phyloP scores from a whole-genome alignment of 2,329 filamentous ascomycete genomes.

The Neopestalotiopsis rosae region DNA sequence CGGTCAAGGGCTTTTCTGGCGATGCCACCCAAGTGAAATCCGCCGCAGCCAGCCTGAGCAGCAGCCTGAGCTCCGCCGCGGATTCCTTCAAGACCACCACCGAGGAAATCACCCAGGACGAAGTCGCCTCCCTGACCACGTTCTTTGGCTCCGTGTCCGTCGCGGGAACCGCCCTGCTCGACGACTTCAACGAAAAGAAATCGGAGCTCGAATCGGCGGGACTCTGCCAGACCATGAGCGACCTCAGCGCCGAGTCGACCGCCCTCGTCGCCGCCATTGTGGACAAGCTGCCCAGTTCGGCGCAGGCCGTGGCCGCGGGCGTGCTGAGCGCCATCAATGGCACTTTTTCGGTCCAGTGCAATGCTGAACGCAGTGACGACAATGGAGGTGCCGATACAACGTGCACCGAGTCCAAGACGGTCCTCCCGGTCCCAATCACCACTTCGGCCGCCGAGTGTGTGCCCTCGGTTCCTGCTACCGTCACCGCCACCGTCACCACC shows the following conservation, averaged over 20 bases:
- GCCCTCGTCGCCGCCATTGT: slow-evolving; percentile 27
- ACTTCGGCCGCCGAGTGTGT: too few species aligned
- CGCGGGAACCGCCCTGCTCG: slow-evolving; percentile 24
- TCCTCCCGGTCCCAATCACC: too few species aligned
- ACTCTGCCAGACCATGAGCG: slow-evolving; percentile 25
- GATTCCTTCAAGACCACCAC: slow-evolving; percentile 20
- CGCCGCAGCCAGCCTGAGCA: slow-evolving; percentile 29
- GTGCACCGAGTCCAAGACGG: too few species aligned
- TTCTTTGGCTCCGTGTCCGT: slow-evolving; percentile 18
- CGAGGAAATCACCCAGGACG: slow-evolving; percentile 24
- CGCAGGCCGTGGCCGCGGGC: slow-evolving; percentile 16
- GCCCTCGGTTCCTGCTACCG: too few species aligned
- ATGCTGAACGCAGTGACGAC: too few species aligned
- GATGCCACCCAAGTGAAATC: slow-evolving; percentile 29
- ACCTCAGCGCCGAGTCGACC: slow-evolving; percentile 23
- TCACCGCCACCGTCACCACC: too few species aligned
- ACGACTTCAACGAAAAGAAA: slow-evolving; percentile 29
- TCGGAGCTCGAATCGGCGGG: slow-evolving; percentile 25
- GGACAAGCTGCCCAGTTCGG: slow-evolving; percentile 24
- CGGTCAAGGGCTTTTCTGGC: slow-evolving; percentile 34
- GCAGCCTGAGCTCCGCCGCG: slow-evolving; percentile 27
- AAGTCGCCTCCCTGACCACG: slow-evolving; percentile 21
- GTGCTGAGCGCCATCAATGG: too few species aligned
- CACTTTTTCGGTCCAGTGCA: too few species aligned
- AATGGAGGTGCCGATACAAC: too few species aligned